Base-by-base conservation (phyloP, 2,329 filamentous ascomycete genomes). In the Scedosporium apiospermum region DNA sequence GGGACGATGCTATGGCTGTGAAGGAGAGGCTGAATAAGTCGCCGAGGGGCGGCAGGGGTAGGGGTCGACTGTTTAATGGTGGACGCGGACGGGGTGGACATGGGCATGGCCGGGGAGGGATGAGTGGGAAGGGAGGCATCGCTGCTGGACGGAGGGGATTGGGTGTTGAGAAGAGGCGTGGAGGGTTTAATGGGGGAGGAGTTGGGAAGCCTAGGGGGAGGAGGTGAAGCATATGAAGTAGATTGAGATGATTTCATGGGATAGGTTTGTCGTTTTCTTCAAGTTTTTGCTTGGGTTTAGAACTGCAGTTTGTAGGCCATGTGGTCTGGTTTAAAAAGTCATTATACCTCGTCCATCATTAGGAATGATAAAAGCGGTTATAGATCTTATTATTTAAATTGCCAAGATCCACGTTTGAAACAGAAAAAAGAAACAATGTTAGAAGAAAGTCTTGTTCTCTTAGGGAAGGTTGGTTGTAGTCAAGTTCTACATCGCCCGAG, bases 1-100 rank as follows among this genome's bases (percentile, higher is more conserved):
- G 81, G 30, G 78, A 78, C 44, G 81, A 81, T 63, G 79, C 80
- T 4, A 77, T 78, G 46, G 76, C 75, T 41, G 76, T 86, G 66
- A 84, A 82, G 74, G 80, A 77, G 65, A 77, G 78, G 62, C 30
- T 74, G 73, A 42, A 72, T 68, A 65, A 59, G 67, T 65, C 66
- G 71, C 57, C 61, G 4, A 26, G 42, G 21, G 68, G 71, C 55
- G 66, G 70, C 18, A 66, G 71, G 27, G 65, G 69, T 27, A 66
- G 70, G 3, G 70, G 57, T 14, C 18, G 49, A 57, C 51, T 30
- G 49, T 58, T 61, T 21, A 55, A 74, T 42, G 66, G 69, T 34
- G 64, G 73, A 10, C 71, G 73, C 30, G 65, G 70, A 4, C 69
- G 70, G 3, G 66, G 76, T 58, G 70, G 71, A 23, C 73, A 73